Conservation (phyloP, 192 early-diverging fungal genomes). For the Coemansia sp. region DNA sequence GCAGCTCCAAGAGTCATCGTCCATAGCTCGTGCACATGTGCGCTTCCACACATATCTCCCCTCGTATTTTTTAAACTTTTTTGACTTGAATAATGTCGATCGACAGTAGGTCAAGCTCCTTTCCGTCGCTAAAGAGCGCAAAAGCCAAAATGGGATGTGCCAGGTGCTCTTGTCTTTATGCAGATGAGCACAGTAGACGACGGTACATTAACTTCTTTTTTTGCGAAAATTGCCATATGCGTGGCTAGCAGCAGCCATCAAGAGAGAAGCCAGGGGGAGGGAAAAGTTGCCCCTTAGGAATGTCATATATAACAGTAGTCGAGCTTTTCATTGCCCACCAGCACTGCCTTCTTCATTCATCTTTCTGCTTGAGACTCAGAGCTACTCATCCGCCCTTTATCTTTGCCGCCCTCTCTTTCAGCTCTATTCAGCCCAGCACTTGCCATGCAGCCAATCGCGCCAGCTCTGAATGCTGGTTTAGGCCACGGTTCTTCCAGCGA, state of each 20-base stretch:
- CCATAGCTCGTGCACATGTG: neutral
- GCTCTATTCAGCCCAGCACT: neutral
- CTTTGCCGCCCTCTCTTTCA: neutral
- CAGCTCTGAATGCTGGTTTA: neutral
- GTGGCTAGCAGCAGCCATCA: neutral
- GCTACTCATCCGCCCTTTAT: neutral
- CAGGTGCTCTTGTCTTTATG: neutral
- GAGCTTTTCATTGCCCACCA: no score
- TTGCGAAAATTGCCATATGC: slow-evolving; percentile 1
- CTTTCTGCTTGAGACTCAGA: neutral
- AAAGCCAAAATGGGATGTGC: neutral
- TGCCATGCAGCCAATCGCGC: neutral
- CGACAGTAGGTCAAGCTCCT: neutral
- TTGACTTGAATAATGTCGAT: neutral
- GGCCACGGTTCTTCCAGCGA: neutral
- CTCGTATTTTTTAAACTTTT: neutral
- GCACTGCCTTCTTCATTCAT: neutral
- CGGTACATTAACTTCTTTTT: neutral
- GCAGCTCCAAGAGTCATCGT: neutral
- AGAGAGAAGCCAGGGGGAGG: neutral
- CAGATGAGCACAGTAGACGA: neutral
- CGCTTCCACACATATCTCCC: neutral
- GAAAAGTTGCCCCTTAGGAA: neutral
- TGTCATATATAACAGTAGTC: neutral
- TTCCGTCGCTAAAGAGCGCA: neutral